Conservation (phyloP, 2,329 filamentous ascomycete species). For the Fusarium guadeloupense region DNA sequence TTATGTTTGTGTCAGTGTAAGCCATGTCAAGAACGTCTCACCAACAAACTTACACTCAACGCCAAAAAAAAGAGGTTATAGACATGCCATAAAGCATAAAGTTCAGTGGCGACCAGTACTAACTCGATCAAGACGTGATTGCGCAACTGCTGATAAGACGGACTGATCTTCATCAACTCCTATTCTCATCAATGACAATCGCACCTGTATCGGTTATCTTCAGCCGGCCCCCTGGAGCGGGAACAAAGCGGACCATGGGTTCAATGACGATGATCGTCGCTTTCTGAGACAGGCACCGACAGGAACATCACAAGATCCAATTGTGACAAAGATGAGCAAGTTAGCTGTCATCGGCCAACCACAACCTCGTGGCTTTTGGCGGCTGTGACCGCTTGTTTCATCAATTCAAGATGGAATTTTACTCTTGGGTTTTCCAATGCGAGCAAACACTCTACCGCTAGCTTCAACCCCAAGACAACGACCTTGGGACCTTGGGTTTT, state of each 20-base stretch:
- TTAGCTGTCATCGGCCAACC: conserved; percentile 32
- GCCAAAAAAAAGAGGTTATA: not conserved
- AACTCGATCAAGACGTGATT: not conserved
- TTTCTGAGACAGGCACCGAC: conserved; percentile 29
- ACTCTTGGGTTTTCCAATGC: not conserved
- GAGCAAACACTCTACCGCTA: conserved; percentile 13
- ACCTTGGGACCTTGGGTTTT: conserved; percentile 29
- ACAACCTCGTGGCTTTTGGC: conserved; percentile 12
- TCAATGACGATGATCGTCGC: conserved; percentile 13
- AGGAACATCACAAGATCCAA: conserved; percentile 7
- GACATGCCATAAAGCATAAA: conserved; percentile 15
- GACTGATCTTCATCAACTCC: conserved; percentile 9
- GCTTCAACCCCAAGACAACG: conserved; percentile 12
- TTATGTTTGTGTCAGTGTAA: conserved; percentile 1
- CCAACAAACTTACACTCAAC: conserved; percentile 14
- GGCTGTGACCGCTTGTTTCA: conserved; percentile 35
- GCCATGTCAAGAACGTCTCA: conserved; percentile 22
- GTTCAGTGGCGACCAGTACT: not conserved
- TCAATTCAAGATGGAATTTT: conserved; percentile 21
- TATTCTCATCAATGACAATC: conserved; percentile 8
- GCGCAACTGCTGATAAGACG: conserved; percentile 4
- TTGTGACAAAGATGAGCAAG: conserved; percentile 6
- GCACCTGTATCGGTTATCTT: conserved; percentile 12
- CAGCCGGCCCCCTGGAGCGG: conserved; percentile 18
- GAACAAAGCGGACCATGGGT: conserved; percentile 3